Conservation (phyloP, 73 alveolate species). For the Uronychia setigera region DNA sequence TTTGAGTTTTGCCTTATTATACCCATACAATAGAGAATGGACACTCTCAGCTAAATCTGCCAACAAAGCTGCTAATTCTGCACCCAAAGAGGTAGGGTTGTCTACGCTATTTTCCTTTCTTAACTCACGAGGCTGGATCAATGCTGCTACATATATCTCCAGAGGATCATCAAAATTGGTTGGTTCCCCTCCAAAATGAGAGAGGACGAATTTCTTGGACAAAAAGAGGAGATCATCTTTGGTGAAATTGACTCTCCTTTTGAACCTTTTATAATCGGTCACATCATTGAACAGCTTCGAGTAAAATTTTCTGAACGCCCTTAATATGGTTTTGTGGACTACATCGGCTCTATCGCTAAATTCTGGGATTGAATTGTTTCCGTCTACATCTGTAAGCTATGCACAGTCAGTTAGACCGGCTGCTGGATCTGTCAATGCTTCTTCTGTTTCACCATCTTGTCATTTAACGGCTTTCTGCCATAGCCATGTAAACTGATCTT, state of each 20-base stretch:
- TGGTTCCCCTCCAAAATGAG: background rate
- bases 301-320: conserved; percentile 33
- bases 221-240: background rate
- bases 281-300: conserved; percentile 39
- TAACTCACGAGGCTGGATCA: background rate
- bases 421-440: background rate
- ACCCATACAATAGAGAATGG: background rate
- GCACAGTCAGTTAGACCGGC: background rate
- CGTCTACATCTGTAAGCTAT: background rate
- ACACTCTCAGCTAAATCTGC: background rate
- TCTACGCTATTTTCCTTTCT: background rate
- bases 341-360: background rate
- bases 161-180: background rate
- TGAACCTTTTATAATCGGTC: conserved; percentile 28
- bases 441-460: background rate
- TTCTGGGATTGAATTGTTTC: background rate
- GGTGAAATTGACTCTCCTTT: conserved; percentile 28
- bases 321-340: conserved; percentile 6
- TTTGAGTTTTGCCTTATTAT: background rate
- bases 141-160: conserved; percentile 11
- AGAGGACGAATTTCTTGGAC: background rate
- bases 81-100: background rate
- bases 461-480: background rate
- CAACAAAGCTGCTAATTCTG: background rate
- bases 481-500: background rate